Evolutionary conservation across 331 rosid genomes (phyloP), one percentile per base, ranked within the genome.

Genomic region (Rosa hybrid): DNA sequence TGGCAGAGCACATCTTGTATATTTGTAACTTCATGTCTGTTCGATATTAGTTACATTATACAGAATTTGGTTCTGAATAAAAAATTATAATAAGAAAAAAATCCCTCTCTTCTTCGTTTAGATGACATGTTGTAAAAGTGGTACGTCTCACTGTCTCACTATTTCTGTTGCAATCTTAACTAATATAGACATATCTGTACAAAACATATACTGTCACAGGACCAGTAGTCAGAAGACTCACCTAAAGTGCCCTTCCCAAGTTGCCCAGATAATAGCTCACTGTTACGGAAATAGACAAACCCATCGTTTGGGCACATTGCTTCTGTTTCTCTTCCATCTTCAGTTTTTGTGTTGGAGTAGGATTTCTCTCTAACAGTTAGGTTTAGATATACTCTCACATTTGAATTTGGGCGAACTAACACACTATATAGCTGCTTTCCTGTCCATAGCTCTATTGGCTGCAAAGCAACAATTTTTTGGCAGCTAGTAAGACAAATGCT

Each of bases 381-480:
- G 88, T 87, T 95, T 79, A 92, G 88, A 85, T 75, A 95, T 75
- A 91, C 97, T 82, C 89, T 91, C 81, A 92, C 88, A 79, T 85
- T 89, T 81, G 98, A 90, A 89, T 91, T 83, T 4, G 96, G 92
- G 77, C 98, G 98, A 78, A 95, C 86, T 68, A 95, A 82, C 87
- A 92, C 83, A 70, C 91, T 91, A 84, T 90, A 95, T 87, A 95
- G 84, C 82, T 95, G 98, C 82, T 95, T 95, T 50, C 98, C 98
- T 65, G 98, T 95, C 98, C 98, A 95, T 48, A 95, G 96, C 86
- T 95, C 98, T 68, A 92, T 86, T 23, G 98, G 98, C 98, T 95
- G 90, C 85, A 90, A 79, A 79, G 77, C 53, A 80, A 77, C 51
- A 82, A n/a, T 39, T 27, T 54, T 54, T 79, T 80, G 78, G 76